Percentiles rank a stretch among this genome's conserved stretches.
Conservation (phyloP, 176 grass and related monocot genomes). For the Saccharum officinarum region DNA sequence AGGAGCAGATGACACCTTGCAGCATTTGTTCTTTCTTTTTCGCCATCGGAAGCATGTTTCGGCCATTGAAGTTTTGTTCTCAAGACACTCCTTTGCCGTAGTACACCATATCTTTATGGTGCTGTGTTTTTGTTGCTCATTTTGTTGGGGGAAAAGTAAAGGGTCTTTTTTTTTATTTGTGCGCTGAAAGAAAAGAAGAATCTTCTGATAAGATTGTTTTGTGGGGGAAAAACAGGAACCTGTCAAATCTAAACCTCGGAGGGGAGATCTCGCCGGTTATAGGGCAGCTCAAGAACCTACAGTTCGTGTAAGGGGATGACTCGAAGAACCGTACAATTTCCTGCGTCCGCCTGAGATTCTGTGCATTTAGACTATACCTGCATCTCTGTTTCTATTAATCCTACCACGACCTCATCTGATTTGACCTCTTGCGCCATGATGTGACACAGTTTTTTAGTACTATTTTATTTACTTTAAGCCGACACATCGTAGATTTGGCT, state of each 20-base stretch:
- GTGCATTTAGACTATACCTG: conserved; percentile 28
- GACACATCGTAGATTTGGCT: conserved; percentile 21
- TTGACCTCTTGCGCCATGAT: conserved; percentile 44
- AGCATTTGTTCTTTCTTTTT: neutral
- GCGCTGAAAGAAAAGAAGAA: neutral
- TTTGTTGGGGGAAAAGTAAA: neutral
- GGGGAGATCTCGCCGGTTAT: conserved; percentile 92
- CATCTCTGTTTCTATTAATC: conserved; percentile 36
- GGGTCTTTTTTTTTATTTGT: neutral
- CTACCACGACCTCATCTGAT: conserved; percentile 34
- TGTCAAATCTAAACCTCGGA: conserved; percentile 95
- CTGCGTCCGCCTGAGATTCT: conserved; percentile 37
- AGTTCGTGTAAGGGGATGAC: conserved; percentile 55
- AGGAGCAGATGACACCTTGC: neutral
- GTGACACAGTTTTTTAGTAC: conserved; percentile 38
- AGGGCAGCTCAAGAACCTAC: conserved; percentile 73
- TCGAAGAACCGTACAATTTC: conserved; percentile 10
- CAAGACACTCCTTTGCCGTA: neutral
- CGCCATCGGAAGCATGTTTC: neutral
- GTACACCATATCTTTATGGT: neutral
- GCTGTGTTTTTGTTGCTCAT: neutral
- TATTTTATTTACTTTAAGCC: conserved; percentile 47
- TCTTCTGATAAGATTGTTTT: conserved; percentile 22
- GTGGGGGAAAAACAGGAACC: conserved; percentile 59
- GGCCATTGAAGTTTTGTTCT: neutral